phyloP scores from a whole-genome alignment of 257 asterid species.

The Solanum piurae region DNA sequence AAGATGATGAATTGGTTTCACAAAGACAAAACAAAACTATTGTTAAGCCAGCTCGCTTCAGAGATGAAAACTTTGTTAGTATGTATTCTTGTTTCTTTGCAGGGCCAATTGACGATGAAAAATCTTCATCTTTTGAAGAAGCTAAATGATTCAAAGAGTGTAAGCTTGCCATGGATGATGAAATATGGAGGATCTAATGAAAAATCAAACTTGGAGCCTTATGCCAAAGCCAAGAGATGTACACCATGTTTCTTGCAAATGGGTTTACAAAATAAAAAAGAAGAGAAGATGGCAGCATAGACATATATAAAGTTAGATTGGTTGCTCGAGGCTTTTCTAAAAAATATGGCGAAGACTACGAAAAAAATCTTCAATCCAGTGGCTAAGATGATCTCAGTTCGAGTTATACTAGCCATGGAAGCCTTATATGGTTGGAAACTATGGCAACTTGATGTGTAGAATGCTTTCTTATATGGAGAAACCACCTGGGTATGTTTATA shows the following conservation, averaged over 20 bases:
- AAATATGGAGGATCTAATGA: neutral
- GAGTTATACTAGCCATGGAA: neutral
- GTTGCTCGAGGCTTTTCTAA: neutral
- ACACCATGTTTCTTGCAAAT: neutral
- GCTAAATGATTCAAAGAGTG: neutral
- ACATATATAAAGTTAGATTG: neutral
- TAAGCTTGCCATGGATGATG: neutral
- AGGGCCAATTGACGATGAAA: neutral
- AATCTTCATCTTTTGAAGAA: neutral
- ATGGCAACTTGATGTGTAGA: neutral
- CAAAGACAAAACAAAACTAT: too few relatives aligned
- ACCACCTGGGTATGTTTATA: neutral
- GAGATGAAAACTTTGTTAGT: too few relatives aligned
- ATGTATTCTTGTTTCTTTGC: neutral
- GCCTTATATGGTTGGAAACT: neutral
- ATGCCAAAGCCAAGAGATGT: neutral
- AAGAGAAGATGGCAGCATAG: neutral
- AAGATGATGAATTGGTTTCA: neutral
- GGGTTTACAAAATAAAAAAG: neutral
- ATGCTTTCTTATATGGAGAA: neutral
- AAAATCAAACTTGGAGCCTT: neutral
- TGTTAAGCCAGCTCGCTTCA: too few relatives aligned
- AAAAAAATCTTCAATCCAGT: neutral
- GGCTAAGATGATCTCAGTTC: neutral
- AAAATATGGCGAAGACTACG: neutral